These are phyloP conservation scores for Cardamine chenopodiifolia DNA, from an alignment of 345 rosid species.

Conservation along the genomic window DNA sequence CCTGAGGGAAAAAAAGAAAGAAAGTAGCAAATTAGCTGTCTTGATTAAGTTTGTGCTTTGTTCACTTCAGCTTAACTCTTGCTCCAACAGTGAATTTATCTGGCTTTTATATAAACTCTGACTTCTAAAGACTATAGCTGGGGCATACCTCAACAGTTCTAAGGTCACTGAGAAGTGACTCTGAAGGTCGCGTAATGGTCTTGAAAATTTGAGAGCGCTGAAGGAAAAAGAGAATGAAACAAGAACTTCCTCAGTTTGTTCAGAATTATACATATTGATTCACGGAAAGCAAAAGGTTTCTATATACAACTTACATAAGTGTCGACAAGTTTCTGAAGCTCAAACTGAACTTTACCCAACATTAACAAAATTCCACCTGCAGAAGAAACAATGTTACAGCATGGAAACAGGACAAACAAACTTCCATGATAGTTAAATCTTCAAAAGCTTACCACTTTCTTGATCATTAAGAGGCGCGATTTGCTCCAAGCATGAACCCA, in stretches of 20 bases:
- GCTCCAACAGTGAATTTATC: background rate
- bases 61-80: background rate
- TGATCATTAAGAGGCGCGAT: slow-evolving; percentile 70
- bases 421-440: background rate
- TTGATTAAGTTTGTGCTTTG: slow-evolving; percentile 5
- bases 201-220: slow-evolving; percentile 81
- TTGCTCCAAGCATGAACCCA: slow-evolving; percentile 93
- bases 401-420: slow-evolving; percentile 10
- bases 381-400: slow-evolving; percentile 33
- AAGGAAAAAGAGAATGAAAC: slow-evolving; percentile 21
- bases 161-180: slow-evolving; percentile 90
- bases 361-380: slow-evolving; percentile 66
- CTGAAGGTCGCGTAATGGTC: slow-evolving; percentile 91
- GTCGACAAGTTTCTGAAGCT: slow-evolving; percentile 87
- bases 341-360: slow-evolving; percentile 83
- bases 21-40: background rate
- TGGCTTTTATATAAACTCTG: background rate
- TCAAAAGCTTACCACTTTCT: slow-evolving; percentile 65
- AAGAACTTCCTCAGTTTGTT: slow-evolving; percentile 17
- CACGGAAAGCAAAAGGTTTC: slow-evolving; percentile 16
- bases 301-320: slow-evolving; percentile 73
- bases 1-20: slow-evolving; percentile 52
- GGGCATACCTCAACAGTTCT: slow-evolving; percentile 83
- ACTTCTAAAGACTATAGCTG: background rate
- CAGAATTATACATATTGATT: slow-evolving; percentile 1